These are phyloP conservation scores for Aspergillus fischeri DNA, from an alignment of 2,329 filamentous ascomycete genomes.

Conservation along the genomic window DNA sequence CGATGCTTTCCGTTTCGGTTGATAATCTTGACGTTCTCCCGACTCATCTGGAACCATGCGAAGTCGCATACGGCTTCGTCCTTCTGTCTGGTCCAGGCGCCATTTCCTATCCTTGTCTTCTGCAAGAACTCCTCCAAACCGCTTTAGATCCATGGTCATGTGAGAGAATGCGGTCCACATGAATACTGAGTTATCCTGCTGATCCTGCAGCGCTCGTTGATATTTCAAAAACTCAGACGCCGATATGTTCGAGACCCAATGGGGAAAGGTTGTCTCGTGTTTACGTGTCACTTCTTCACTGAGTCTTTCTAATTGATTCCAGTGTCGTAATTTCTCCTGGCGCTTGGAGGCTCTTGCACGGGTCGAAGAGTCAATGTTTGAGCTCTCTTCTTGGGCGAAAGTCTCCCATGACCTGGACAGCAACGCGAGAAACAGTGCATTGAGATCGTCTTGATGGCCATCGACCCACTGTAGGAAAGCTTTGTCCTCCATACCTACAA, in stretches of 20 bases:
- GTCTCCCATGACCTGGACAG: slow-evolving; percentile 83
- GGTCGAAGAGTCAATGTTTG: slow-evolving; percentile 70
- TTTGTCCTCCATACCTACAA: slow-evolving; percentile 85
- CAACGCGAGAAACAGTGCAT: slow-evolving; percentile 74
- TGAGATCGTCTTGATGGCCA: slow-evolving; percentile 70
- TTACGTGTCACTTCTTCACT: slow-evolving; percentile 69
- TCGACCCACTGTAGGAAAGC: slow-evolving; percentile 87
- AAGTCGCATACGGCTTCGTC: slow-evolving; percentile 89
- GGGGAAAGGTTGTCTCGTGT: slow-evolving; percentile 81
- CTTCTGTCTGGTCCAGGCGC: slow-evolving; percentile 94
- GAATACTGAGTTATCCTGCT: slow-evolving; percentile 82
- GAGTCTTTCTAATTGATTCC: slow-evolving; percentile 66
- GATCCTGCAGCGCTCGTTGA: slow-evolving; percentile 83
- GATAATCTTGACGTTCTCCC: slow-evolving; percentile 67
- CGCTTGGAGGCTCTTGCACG: slow-evolving; percentile 67
- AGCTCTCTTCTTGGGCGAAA: slow-evolving; percentile 79
- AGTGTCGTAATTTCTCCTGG: slow-evolving; percentile 75
- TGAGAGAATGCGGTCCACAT: slow-evolving; percentile 70
- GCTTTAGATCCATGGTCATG: slow-evolving; percentile 71
- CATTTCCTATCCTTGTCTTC: slow-evolving; percentile 65
- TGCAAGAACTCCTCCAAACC: slow-evolving; percentile 77
- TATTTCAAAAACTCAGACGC: slow-evolving; percentile 88
- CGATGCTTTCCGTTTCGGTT: slow-evolving; percentile 74
- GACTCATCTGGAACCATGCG: slow-evolving; percentile 76
- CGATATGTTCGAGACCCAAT: slow-evolving; percentile 96